phyloP scores from a whole-genome alignment of 768 basidiomycete species.

The Rhodocollybia butyracea region DNA sequence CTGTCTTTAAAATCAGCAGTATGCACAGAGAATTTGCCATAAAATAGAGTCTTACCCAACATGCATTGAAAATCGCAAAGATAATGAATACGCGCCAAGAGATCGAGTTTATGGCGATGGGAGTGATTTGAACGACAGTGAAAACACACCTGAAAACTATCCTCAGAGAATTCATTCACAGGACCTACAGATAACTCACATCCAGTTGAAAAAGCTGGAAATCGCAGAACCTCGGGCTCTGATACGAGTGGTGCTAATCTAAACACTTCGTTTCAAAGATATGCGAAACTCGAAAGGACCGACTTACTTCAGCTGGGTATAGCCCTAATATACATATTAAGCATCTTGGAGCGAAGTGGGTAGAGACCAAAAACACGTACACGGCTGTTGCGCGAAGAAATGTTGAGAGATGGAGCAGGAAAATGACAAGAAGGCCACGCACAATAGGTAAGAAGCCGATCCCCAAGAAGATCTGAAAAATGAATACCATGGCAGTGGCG shows the following conservation, averaged over 20 bases:
- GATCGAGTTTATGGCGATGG: constrained; percentile 40
- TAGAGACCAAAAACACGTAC: too few relatives aligned
- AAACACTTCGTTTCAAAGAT: background rate
- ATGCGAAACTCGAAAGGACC: background rate
- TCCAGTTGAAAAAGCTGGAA: constrained; percentile 31
- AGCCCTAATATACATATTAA: constrained; percentile 25
- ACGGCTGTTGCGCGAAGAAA: too few relatives aligned
- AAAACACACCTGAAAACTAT: constrained; percentile 27
- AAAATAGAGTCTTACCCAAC: too few relatives aligned
- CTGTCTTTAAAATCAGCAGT: too few relatives aligned
- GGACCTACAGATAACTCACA: constrained; percentile 14
- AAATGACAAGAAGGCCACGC: constrained; percentile 13
- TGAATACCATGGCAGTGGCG: constrained; percentile 37
- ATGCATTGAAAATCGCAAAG: constrained; percentile 42
- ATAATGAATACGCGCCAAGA: constrained; percentile 42
- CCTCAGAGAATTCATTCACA: background rate
- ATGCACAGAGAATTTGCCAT: too few relatives aligned
- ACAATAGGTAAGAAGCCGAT: constrained; percentile 38
- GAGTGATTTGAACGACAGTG: constrained; percentile 40
- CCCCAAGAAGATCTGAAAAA: constrained; percentile 39
- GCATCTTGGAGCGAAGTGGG: background rate
- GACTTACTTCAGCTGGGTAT: constrained; percentile 28
- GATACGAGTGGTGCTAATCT: constrained; percentile 38
- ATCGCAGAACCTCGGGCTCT: constrained; percentile 31
- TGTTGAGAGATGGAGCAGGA: too few relatives aligned